A percentile compares a stretch with the other conserved stretches of the same genome.
Conservation (phyloP, 2,329 filamentous ascomycete genomes). For the Neurospora crassa region DNA sequence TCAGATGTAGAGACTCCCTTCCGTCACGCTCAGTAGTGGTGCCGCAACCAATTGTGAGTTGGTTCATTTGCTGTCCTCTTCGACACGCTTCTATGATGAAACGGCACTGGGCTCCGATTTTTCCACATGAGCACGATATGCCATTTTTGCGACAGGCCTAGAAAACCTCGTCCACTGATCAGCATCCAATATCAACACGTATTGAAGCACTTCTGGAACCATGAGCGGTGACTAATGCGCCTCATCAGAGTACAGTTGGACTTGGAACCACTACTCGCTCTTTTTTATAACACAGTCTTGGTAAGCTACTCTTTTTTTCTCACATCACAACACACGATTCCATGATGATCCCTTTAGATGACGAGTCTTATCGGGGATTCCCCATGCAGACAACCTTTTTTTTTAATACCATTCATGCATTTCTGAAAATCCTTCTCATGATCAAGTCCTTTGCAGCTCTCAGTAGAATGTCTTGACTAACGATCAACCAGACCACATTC, state of each 20-base stretch:
- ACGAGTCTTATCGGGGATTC: constrained; percentile 70
- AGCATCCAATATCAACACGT: constrained; percentile 10
- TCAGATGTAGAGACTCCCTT: background rate
- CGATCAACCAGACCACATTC: constrained; percentile 1
- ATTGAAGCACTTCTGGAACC: background rate
- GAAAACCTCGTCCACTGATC: constrained; percentile 99
- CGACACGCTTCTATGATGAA: constrained; percentile 56
- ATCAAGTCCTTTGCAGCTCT: constrained; percentile 2
- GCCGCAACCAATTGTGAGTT: background rate
- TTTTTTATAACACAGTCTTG: background rate
- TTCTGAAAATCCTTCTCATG: constrained; percentile 28
- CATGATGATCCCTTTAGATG: constrained; percentile 54
- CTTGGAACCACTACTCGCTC: background rate
- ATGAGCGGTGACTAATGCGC: background rate
- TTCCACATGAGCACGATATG: constrained; percentile 66
- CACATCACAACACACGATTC: constrained; percentile 14
- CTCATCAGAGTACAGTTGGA: background rate
- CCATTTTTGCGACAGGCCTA: constrained; percentile 95
- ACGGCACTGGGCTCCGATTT: constrained; percentile 94
- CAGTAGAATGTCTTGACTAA: constrained; percentile 8
- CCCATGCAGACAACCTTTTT: constrained; percentile 57
- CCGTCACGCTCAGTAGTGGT: background rate
- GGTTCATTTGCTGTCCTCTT: constrained; percentile 9
- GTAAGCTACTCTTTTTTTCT: constrained; percentile 9
- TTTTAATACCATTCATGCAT: constrained; percentile 67